Percentiles rank a stretch among this genome's conserved stretches.
Conservation (phyloP, 257 asterid genomes). For the Scutellaria galericulata region DNA sequence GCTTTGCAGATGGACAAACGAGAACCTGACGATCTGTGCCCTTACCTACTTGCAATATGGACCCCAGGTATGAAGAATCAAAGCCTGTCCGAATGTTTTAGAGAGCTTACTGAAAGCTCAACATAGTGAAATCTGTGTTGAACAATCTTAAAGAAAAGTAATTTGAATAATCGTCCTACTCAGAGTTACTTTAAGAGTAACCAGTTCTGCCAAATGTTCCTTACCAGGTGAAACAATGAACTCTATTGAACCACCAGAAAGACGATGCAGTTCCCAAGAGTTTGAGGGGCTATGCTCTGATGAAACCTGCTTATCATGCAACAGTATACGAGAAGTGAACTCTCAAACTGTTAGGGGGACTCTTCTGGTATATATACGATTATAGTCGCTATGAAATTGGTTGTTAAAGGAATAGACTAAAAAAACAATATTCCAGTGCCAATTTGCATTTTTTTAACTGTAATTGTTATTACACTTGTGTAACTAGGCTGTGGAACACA, state of each 20-base stretch:
- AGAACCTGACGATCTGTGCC: constrained; percentile 91
- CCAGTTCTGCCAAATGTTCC: constrained; percentile 32
- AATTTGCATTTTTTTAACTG: constrained; percentile 4
- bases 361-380: constrained; percentile 66
- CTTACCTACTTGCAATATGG: constrained; percentile 98
- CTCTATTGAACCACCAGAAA: constrained; percentile 87
- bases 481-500: not conserved
- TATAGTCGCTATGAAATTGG: constrained; percentile 17
- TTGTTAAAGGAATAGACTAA: constrained; percentile 7
- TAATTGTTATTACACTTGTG: constrained; percentile 4
- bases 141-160: constrained; percentile 12
- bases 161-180: constrained; percentile 1
- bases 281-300: constrained; percentile 66
- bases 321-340: constrained; percentile 80
- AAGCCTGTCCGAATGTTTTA: not conserved
- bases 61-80: constrained; percentile 76
- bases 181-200: constrained; percentile 15
- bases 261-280: constrained; percentile 68
- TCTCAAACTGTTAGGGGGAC: constrained; percentile 94
- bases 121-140: constrained; percentile 7
- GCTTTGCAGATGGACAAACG: constrained; percentile 77
- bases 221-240: constrained; percentile 83
- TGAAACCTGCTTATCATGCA: constrained; percentile 86
- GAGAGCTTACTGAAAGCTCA: not conserved
- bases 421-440: constrained; percentile 16